These are phyloP conservation scores for Aspergillus fructus DNA, from an alignment of 2,329 filamentous ascomycete species.

Conservation along the genomic window DNA sequence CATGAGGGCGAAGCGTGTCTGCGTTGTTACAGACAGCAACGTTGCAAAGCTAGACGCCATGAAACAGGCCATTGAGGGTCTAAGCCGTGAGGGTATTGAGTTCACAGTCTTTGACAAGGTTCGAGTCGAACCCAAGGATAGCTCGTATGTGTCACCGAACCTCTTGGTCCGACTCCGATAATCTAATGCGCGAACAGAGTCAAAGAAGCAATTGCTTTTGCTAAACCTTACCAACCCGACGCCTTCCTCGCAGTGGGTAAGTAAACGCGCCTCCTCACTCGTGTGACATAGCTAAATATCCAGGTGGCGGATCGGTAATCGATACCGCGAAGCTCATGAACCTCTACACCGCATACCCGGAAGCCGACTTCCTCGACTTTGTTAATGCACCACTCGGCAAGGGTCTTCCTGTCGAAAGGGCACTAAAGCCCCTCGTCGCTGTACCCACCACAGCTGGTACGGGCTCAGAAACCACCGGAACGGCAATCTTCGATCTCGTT, in stretches of 20 bases:
- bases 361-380: constrained; percentile 94
- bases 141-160: constrained; percentile 57
- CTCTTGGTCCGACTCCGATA: not conserved
- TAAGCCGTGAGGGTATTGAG: constrained; percentile 74
- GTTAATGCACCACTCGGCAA: constrained; percentile 93
- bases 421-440: constrained; percentile 74
- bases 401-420: constrained; percentile 70
- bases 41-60: constrained; percentile 83
- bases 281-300: constrained; percentile 9
- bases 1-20: constrained; percentile 80
- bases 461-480: constrained; percentile 92
- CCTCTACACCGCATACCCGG: constrained; percentile 83
- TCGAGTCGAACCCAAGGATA: constrained; percentile 90
- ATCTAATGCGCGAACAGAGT: constrained; percentile 55
- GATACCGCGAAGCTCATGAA: constrained; percentile 99
- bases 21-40: constrained; percentile 85
- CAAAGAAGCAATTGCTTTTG: constrained; percentile 84
- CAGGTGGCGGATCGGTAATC: constrained; percentile 82
- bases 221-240: constrained; percentile 76
- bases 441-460: constrained; percentile 85
- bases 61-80: constrained; percentile 79
- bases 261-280: constrained; percentile 7
- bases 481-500: constrained; percentile 95
- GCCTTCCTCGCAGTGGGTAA: constrained; percentile 85
- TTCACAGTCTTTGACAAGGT: constrained; percentile 81